These are phyloP conservation scores for Lathyrus sativus DNA, from an alignment of 306 rosid species.

Conservation along the genomic window DNA sequence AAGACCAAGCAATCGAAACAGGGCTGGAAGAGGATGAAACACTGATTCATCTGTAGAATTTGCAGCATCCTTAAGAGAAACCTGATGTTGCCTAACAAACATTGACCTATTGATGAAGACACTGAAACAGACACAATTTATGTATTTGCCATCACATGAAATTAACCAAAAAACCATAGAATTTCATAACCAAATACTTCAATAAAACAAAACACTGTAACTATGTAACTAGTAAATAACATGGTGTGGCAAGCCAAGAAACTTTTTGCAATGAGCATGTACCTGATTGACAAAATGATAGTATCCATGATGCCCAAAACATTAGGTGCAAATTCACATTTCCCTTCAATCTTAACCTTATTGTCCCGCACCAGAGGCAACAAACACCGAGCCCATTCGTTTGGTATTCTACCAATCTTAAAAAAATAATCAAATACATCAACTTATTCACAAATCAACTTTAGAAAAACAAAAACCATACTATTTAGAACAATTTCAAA, in stretches of 20 bases:
- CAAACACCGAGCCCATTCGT: slow-evolving; percentile 93
- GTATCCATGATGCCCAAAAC: slow-evolving; percentile 80
- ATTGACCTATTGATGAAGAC: slow-evolving; percentile 70
- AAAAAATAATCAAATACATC: slow-evolving; percentile 20
- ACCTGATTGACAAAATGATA: slow-evolving; percentile 75
- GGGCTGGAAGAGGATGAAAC: slow-evolving; percentile 79
- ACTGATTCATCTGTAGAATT: slow-evolving; percentile 70
- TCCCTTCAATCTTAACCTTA: slow-evolving; percentile 72
- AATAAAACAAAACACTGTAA: background rate
- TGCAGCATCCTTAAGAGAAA: slow-evolving; percentile 70
- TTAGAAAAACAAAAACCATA: background rate
- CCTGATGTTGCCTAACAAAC: slow-evolving; percentile 67
- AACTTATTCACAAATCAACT: slow-evolving; percentile 30
- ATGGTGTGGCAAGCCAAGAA: background rate
- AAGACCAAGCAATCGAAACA: slow-evolving; percentile 80
- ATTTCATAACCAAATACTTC: background rate
- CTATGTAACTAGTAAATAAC: background rate
- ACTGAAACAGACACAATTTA: slow-evolving; percentile 46
- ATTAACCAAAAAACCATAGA: background rate
- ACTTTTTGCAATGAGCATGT: slow-evolving; percentile 5
- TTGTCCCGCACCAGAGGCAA: slow-evolving; percentile 81
- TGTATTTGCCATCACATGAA: slow-evolving; percentile 23
- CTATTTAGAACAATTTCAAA: background rate
- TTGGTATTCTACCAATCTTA: slow-evolving; percentile 94
- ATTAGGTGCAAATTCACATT: slow-evolving; percentile 68